Conservation (phyloP, 768 basidiomycete genomes). For the Tephrocybe sp. region DNA sequence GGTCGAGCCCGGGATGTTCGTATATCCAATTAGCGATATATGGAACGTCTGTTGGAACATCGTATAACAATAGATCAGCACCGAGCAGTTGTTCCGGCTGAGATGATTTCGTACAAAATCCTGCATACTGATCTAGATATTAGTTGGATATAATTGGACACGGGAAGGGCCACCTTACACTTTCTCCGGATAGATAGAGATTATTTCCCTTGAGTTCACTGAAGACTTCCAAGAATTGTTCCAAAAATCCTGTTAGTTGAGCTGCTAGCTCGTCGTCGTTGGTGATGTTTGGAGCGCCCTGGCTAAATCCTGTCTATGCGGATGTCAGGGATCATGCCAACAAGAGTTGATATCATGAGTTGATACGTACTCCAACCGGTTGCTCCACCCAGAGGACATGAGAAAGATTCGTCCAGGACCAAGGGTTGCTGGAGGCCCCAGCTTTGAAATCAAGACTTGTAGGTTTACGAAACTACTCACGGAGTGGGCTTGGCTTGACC, state of each 20-base stretch:
- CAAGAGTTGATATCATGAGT: background rate
- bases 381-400: conserved; percentile 72
- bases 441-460: background rate
- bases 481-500: conserved; percentile 37
- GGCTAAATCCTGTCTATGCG: conserved; percentile 62
- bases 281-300: conserved; percentile 61
- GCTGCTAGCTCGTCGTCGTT: conserved; percentile 60
- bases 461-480: conserved; percentile 13
- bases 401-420: conserved; percentile 72
- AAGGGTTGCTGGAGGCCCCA: conserved; percentile 43
- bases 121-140: conserved; percentile 53
- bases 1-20: conserved; percentile 57
- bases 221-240: conserved; percentile 69
- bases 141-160: background rate
- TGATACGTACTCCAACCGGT: conserved; percentile 57
- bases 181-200: conserved; percentile 65
- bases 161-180: conserved; percentile 41
- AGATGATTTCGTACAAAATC: conserved; percentile 55
- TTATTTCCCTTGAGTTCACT: conserved; percentile 67
- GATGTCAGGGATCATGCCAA: background rate
- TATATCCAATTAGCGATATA: conserved; percentile 75
- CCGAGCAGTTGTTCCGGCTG: no score
- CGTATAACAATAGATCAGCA: background rate
- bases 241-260: conserved; percentile 50
- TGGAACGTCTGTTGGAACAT: conserved; percentile 29